Evolutionary conservation across 768 basidiomycete genomes (phyloP), one percentile per base, ranked within the genome.

Genomic region (Pleurotus sapidus): DNA sequence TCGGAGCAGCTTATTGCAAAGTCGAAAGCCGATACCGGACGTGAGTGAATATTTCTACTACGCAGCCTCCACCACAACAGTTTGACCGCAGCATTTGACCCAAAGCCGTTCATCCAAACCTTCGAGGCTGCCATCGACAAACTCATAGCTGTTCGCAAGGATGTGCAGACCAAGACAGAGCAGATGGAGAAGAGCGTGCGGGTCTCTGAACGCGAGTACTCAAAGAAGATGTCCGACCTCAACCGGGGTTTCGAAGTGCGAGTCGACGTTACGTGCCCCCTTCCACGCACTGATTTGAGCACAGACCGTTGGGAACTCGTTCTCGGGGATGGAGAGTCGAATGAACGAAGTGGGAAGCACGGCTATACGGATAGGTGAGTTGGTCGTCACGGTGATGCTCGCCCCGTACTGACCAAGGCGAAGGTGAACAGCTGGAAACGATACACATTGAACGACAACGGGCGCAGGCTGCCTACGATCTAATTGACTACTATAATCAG

Each of bases 351-450:
- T 99, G 30, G 94, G 95, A 37, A 83, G 92, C 55, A 95, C 95
- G 12, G 94, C 97, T 12, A 88, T 98, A 47, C 82, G 96, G 49
- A 97, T 98, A 63, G 97, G 96, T 88, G 51, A 62, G 83, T 60
- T 25, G 27, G 34, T 18, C 18, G 18, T 18, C 14, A 4, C 30
- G 30, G 30, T 3, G 30, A 34, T 11, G 4, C 3, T 7, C 3
- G 4, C 4, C 30, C 9, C 30, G 30, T 34, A 34, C 30, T 3
- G 30, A 34, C 30, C 9, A 34, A 34, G 9, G 30, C 30, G 30
- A 65, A 95, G 94, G 95, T 43, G 96, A 98, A 73, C 94, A 98
- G 70, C 82, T 99, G 43, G 96, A 99, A 72, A 91, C 90, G 0
- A 87, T 98, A 15, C 95, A 97, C 67, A 83, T 93, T 55, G 91